These are phyloP conservation scores for Gelatoporia subvermispora DNA, from an alignment of 768 basidiomycete species.

Conservation along the genomic window DNA sequence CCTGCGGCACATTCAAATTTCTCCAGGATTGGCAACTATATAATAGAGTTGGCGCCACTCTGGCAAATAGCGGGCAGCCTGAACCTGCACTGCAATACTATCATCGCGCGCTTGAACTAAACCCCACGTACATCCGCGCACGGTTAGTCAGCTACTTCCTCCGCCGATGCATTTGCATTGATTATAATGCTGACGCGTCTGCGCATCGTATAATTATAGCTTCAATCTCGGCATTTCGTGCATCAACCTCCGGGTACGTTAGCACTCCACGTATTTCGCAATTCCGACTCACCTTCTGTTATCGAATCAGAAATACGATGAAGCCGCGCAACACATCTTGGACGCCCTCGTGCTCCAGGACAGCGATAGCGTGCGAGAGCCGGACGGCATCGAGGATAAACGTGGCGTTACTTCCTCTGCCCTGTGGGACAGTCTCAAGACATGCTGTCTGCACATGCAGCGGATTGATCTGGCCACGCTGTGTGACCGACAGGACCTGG, in stretches of 20 bases:
- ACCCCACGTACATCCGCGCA: slow-evolving; percentile 87
- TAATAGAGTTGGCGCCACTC: slow-evolving; percentile 91
- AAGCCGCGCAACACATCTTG: slow-evolving; percentile 82
- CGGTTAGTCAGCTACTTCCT: slow-evolving; percentile 40
- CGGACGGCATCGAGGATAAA: slow-evolving; percentile 38
- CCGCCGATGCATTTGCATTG: neutral
- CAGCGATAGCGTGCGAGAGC: slow-evolving; percentile 63
- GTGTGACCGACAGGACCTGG: slow-evolving; percentile 70
- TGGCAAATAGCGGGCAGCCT: slow-evolving; percentile 82
- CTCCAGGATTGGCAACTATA: slow-evolving; percentile 87
- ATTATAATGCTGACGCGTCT: neutral
- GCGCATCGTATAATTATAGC: slow-evolving; percentile 33
- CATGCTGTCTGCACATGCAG: slow-evolving; percentile 76
- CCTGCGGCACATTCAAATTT: neutral
- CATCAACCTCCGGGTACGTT: slow-evolving; percentile 74
- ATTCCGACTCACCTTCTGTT: neutral
- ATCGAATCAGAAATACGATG: slow-evolving; percentile 63
- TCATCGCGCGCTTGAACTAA: slow-evolving; percentile 76
- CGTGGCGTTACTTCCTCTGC: slow-evolving; percentile 73
- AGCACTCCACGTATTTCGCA: neutral
- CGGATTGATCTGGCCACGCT: slow-evolving; percentile 70
- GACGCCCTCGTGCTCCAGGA: slow-evolving; percentile 90
- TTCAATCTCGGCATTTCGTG: slow-evolving; percentile 93
- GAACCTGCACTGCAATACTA: slow-evolving; percentile 86
- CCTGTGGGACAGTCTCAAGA: slow-evolving; percentile 87